Evolutionary conservation across 2,329 filamentous ascomycete species (phyloP).

Genomic region (Colletotrichum musicola): DNA sequence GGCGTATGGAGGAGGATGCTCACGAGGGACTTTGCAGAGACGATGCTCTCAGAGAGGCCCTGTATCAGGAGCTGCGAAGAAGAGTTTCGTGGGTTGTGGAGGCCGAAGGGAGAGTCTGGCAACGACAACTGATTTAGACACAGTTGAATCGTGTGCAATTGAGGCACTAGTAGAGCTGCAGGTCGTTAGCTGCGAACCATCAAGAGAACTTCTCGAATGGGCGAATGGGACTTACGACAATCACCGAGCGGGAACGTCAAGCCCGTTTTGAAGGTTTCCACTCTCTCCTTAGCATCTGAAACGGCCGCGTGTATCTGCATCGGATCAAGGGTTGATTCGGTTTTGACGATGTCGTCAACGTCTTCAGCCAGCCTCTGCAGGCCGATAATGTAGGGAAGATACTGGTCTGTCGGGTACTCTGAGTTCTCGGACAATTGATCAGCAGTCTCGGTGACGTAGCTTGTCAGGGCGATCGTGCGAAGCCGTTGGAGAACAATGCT

Average conservation of each 20-base stretch:
- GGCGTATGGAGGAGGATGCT: conserved; percentile 46
- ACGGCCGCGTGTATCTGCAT: conserved; percentile 35
- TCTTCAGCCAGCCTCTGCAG: conserved; percentile 48
- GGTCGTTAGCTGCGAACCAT: too few species aligned
- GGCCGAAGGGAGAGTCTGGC: conserved; percentile 44
- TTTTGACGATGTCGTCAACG: conserved; percentile 45
- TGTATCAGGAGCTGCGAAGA: conserved; percentile 41
- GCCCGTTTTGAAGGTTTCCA: conserved; percentile 41
- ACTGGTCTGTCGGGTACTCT: conserved; percentile 43
- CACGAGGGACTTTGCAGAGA: conserved; percentile 47
- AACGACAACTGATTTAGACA: conserved; percentile 47
- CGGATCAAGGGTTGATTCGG: conserved; percentile 26
- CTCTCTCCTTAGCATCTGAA: conserved; percentile 28
- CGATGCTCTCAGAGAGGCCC: conserved; percentile 48
- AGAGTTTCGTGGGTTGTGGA: conserved; percentile 43
- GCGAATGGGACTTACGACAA: conserved; percentile 43
- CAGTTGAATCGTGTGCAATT: conserved; percentile 46
- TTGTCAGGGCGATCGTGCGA: conserved; percentile 44
- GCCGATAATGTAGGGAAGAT: conserved; percentile 47
- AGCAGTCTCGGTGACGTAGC: conserved; percentile 46
- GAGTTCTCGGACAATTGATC: conserved; percentile 38
- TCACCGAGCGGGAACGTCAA: conserved; percentile 47
- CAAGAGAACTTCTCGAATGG: too few species aligned
- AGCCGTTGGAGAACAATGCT: conserved; percentile 49
- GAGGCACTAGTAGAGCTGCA: conserved; percentile 45